Percentiles rank a stretch among this genome's conserved stretches.
These are phyloP conservation scores for Pseudozyma thailandica DNA, from an alignment of 1,284 basidiomycete genomes.

Conservation along the genomic window DNA sequence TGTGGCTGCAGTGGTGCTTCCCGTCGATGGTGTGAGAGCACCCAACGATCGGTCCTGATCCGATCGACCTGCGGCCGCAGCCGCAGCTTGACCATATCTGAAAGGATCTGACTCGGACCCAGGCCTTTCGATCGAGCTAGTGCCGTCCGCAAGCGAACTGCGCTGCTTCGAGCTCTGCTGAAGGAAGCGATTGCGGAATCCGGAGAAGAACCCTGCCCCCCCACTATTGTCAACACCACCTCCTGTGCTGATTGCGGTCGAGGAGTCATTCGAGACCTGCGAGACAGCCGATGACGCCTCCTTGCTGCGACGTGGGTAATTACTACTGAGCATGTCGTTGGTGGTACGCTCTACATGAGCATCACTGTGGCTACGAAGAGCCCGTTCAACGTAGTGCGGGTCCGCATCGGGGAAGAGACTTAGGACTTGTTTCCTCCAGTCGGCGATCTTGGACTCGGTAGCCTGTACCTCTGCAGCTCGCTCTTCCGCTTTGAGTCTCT, in stretches of 20 bases:
- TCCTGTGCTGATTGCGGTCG: constrained; percentile 2
- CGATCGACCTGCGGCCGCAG: constrained; percentile 36
- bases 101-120: constrained; percentile 13
- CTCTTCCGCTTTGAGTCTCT: constrained; percentile 55
- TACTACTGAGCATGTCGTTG: constrained; percentile 57
- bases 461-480: constrained; percentile 54
- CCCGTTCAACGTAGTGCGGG: constrained; percentile 55
- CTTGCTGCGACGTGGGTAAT: constrained; percentile 54
- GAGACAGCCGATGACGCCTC: constrained; percentile 22
- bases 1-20: constrained; percentile 20
- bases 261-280: constrained; percentile 13
- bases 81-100: constrained; percentile 8
- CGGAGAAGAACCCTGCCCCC: constrained; percentile 48
- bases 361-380: constrained; percentile 56
- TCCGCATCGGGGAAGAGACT: constrained; percentile 68
- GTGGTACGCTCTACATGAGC: constrained; percentile 64
- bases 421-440: constrained; percentile 55
- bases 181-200: constrained; percentile 44
- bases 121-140: constrained; percentile 55
- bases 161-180: constrained; percentile 27
- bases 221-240: constrained; percentile 6
- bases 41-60: constrained; percentile 33
- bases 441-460: constrained; percentile 28
- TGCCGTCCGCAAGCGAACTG: constrained; percentile 58
- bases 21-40: constrained; percentile 4